phyloP scores from a whole-genome alignment of 352 stramenopile genomes.

The Pythium phragmitis region DNA sequence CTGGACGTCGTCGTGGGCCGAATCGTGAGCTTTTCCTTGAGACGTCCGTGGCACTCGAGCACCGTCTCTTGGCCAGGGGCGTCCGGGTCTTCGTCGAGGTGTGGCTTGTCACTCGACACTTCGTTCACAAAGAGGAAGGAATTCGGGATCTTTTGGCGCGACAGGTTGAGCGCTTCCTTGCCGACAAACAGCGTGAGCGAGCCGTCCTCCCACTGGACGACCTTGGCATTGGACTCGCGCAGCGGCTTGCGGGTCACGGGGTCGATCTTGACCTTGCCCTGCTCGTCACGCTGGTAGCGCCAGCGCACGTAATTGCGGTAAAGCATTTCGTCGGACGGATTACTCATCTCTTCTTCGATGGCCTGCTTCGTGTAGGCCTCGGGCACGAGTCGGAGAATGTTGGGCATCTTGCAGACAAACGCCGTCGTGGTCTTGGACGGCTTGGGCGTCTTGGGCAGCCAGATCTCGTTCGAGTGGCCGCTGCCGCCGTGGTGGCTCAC shows the following conservation, averaged over 20 bases:
- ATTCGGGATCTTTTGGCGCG: conserved; percentile 84
- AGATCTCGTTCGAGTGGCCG: conserved; percentile 56
- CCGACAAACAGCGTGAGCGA: conserved; percentile 86
- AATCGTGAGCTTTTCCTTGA: conserved; percentile 87
- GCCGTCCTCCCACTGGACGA: conserved; percentile 87
- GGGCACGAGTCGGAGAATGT: conserved; percentile 79
- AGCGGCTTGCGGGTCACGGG: conserved; percentile 52
- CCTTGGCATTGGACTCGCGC: conserved; percentile 77
- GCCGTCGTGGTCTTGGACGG: conserved; percentile 54
- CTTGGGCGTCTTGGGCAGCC: conserved; percentile 76
- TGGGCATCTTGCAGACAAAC: conserved; percentile 84
- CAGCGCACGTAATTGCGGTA: conserved; percentile 88
- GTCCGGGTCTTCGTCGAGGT: conserved; percentile 61
- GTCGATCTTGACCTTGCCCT: conserved; percentile 65
- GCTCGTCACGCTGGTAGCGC: conserved; percentile 59
- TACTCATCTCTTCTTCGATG: conserved; percentile 80
- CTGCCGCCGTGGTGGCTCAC: conserved; percentile 23
- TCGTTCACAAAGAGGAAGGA: conserved; percentile 86
- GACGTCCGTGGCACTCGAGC: conserved; percentile 76
- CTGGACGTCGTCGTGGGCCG: conserved; percentile 81
- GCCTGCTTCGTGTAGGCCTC: conserved; percentile 74
- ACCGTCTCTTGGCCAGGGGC: conserved; percentile 68
- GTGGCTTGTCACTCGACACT: conserved; percentile 58
- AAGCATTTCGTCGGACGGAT: conserved; percentile 79
- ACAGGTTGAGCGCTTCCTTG: conserved; percentile 77